These are phyloP conservation scores for Penicillium olsonii DNA, from an alignment of 2,329 filamentous ascomycete species.

Conservation along the genomic window DNA sequence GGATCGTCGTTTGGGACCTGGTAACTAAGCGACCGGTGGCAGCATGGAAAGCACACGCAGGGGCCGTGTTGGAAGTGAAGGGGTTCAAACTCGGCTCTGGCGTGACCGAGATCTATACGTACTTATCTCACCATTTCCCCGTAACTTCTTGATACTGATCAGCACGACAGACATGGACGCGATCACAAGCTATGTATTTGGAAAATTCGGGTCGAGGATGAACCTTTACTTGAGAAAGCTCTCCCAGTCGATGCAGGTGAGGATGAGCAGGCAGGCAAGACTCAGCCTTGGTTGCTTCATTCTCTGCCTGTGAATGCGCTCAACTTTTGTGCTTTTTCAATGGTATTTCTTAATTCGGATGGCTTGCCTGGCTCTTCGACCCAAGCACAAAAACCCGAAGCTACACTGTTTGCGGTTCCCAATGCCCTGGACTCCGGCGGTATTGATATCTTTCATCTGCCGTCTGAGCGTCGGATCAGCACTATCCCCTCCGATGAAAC, in stretches of 20 bases:
- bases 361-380: constrained; percentile 12
- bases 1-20: constrained; percentile 82
- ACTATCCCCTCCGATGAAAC: constrained; percentile 52
- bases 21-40: constrained; percentile 76
- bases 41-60: constrained; percentile 84
- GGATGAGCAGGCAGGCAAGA: constrained; percentile 47
- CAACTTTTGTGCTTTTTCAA: constrained; percentile 76
- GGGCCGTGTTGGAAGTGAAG: constrained; percentile 71
- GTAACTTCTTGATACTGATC: constrained; percentile 10
- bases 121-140: constrained; percentile 25
- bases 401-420: constrained; percentile 74
- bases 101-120: constrained; percentile 78
- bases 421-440: constrained; percentile 73
- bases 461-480: constrained; percentile 69
- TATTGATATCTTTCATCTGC: constrained; percentile 82
- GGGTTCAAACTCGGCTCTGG: constrained; percentile 54
- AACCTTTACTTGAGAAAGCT: constrained; percentile 58
- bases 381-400: constrained; percentile 25
- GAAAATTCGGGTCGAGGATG: constrained; percentile 69
- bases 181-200: constrained; percentile 86
- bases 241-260: constrained; percentile 68
- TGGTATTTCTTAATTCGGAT: constrained; percentile 25
- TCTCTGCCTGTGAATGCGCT: constrained; percentile 84
- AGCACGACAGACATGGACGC: constrained; percentile 72
- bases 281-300: constrained; percentile 77